Base-by-base conservation (phyloP, 768 basidiomycete genomes). In the Trametopsis cervina region DNA sequence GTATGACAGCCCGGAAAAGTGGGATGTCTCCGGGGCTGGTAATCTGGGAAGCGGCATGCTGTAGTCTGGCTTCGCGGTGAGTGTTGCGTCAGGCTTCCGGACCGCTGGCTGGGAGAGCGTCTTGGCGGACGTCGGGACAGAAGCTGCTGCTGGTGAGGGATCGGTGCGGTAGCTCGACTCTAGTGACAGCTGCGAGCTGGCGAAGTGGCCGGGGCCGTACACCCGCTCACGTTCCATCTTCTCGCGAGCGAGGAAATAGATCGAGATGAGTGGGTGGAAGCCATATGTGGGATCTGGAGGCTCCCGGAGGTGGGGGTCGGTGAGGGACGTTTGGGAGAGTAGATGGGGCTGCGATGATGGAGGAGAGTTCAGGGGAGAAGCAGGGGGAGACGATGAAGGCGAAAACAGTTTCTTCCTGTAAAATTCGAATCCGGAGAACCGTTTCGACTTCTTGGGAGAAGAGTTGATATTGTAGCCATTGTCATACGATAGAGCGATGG, bases 381-480 rank as follows among this genome's bases (percentile, higher is more conserved):
- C 51, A 2, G 73, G 73, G 10, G 75, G 76, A 0, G 74, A 73
- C 20, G 74, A 66, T 2, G 61, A 58, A 0, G 76, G 72, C 2
- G 79, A 74, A 66, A 92, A 93, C 40, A 98, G 66, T 66, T 94
- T 97, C 59, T 85, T 80, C 33, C 89, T 79, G 60, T 94, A 95
- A 59, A 92, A 96, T 60, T 96, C 94, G 60, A 99, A 89, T 2
- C 85, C 95, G 11, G 89, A 92, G 64, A 97, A 97, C n/a, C 95
- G 78, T 61, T 84, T 89, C 18, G 75, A 72, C 60, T 84, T 85
- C 69, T 81, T 79, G 25, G 65, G 60, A 1, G 63, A 61, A 1
- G 48, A 35, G 60, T 72, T 74, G 43, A 62, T 57, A 5, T 66
- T 56, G 37, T 61, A 56, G 48, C 70, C 71, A 15, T 33, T 33